Conservation (phyloP, 768 basidiomycete genomes). For the Hericium rajendrae region DNA sequence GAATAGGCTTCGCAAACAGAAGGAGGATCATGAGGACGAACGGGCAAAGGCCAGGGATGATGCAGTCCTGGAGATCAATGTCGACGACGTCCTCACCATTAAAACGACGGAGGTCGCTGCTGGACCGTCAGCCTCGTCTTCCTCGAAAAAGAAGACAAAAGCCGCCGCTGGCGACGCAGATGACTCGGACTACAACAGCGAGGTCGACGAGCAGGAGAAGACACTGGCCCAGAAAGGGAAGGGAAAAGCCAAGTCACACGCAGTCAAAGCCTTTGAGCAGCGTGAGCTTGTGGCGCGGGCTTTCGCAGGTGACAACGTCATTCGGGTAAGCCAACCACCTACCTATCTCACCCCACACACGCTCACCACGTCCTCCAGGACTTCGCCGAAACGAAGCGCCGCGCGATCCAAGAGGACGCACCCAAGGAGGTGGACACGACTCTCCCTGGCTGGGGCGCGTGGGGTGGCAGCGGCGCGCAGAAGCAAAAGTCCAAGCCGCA, state of each 20-base stretch:
- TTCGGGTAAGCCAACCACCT: slow-evolving; percentile 46
- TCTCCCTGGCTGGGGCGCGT: slow-evolving; percentile 92
- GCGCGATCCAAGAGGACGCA: slow-evolving; percentile 79
- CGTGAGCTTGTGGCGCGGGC: slow-evolving; percentile 88
- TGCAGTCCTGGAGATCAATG: slow-evolving; percentile 67
- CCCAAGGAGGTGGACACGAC: slow-evolving; percentile 84
- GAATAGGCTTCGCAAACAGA: slow-evolving; percentile 63
- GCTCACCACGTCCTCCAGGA: slow-evolving; percentile 36
- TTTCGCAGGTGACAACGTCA: slow-evolving; percentile 95
- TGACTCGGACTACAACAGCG: slow-evolving; percentile 51
- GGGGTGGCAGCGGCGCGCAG: slow-evolving; percentile 75
- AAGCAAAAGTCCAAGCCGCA: slow-evolving; percentile 53
- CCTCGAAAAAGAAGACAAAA: slow-evolving; percentile 11
- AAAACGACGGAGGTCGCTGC: slow-evolving; percentile 1
- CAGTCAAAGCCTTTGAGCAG: slow-evolving; percentile 71
- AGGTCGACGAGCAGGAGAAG: slow-evolving; percentile 62
- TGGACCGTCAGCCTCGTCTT: slow-evolving; percentile 8
- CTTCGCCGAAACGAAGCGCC: slow-evolving; percentile 76
- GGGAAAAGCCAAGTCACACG: slow-evolving; percentile 30
- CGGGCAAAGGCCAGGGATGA: slow-evolving; percentile 60
- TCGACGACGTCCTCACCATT: slow-evolving; percentile 37
- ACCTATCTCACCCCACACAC: neutral
- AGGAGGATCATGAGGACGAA: slow-evolving; percentile 45
- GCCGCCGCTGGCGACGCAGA: slow-evolving; percentile 21
- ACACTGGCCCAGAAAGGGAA: slow-evolving; percentile 36